Base-by-base conservation (phyloP, 345 rosid genomes). In the Alliaria petiolata region DNA sequence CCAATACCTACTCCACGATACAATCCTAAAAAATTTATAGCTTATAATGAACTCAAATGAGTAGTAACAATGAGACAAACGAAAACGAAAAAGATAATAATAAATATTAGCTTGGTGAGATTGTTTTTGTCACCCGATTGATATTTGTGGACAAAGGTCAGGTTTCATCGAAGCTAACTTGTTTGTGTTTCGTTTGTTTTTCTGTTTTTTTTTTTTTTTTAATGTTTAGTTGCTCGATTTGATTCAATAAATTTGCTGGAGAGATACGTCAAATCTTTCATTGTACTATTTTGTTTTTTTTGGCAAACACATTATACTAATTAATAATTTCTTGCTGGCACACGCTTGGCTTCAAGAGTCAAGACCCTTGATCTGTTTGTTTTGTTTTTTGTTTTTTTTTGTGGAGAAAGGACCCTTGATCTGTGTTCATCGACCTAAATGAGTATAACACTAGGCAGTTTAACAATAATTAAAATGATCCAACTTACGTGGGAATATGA, bases 311-410 rank as follows among this genome's bases (percentile, higher is more conserved):
- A n/a, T n/a, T n/a, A n/a, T n/a, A n/a, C n/a, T n/a, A n/a, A n/a
- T n/a, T n/a, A n/a, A n/a, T n/a, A n/a, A n/a, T n/a, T n/a, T 52
- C 62, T 59, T 67, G 63, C 69, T 67, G 74, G 25, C 74, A 75
- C 68, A 67, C 68, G 69, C 69, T 75, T 75, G 64, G 57, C 51
- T 34, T 33, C 31, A 30, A 74, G 34, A n/a, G n/a, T n/a, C n/a
- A n/a, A n/a, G n/a, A n/a, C n/a, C n/a, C n/a, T n/a, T n/a, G n/a
- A n/a, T n/a, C n/a, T n/a, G n/a, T n/a, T n/a, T n/a, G n/a, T n/a
- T n/a, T n/a, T n/a, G n/a, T n/a, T n/a, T n/a, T n/a, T n/a, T n/a
- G n/a, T n/a, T n/a, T n/a, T n/a, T n/a, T n/a, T n/a, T n/a, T n/a
- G n/a, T n/a, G n/a, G n/a, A n/a, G n/a, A n/a, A n/a, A n/a, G n/a